These are phyloP conservation scores for Microdochium nivale DNA, from an alignment of 2,329 filamentous ascomycete species.

Conservation along the genomic window DNA sequence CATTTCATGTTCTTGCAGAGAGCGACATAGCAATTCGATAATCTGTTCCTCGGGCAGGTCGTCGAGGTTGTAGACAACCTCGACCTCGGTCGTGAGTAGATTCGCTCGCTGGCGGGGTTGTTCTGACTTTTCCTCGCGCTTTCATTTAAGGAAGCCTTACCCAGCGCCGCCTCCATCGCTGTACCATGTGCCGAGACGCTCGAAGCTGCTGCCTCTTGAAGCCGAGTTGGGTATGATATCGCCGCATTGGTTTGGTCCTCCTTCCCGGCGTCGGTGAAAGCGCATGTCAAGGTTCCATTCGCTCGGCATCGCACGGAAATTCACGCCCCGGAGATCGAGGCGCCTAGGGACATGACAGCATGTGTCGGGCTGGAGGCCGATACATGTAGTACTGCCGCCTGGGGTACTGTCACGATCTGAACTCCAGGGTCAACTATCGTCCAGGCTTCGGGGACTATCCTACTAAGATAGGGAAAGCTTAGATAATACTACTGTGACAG, in stretches of 20 bases:
- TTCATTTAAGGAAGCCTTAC: background rate
- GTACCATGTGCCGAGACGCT: background rate
- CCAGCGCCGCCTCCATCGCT: background rate
- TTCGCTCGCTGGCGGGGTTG: background rate
- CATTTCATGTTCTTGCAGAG: background rate
- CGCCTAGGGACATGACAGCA: background rate
- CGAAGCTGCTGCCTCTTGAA: background rate
- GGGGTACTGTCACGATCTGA: too few species aligned
- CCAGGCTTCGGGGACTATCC: too few species aligned
- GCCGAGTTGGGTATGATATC: background rate
- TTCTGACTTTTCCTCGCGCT: background rate
- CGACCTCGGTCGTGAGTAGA: background rate
- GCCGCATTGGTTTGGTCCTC: background rate
- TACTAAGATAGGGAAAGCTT: too few species aligned
- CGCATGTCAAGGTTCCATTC: background rate
- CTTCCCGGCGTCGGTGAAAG: background rate
- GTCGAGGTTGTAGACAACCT: background rate
- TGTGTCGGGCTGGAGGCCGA: background rate
- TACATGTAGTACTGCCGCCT: background rate
- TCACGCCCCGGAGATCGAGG: background rate
- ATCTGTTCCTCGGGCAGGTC: background rate
- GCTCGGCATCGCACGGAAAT: background rate
- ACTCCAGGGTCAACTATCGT: too few species aligned
- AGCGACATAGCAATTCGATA: background rate
- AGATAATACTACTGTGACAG: too few species aligned